Evolutionary conservation across 1,139 yeast species (phyloP), one percentile per base, ranked within the genome.

Genomic region (Suhomyces ambrosiae): DNA sequence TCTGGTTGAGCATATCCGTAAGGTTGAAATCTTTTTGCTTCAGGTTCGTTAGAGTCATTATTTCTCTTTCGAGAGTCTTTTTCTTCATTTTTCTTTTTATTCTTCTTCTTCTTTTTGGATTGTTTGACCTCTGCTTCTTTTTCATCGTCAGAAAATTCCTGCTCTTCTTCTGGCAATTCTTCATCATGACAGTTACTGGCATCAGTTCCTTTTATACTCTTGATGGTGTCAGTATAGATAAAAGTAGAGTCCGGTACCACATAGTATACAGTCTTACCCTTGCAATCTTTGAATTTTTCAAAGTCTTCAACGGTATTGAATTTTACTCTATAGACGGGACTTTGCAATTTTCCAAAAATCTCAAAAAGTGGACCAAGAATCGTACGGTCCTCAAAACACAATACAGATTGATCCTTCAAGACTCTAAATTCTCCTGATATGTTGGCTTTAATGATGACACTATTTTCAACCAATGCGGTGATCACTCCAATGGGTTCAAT

Each of bases 131-230:
- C 76, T 50, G 62, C 53, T 48, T 90, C 97, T 49, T 75, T 75
- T 57, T 90, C 97, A 61, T 92, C 97, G 55, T 92, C 97, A 0
- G 96, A 87, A 50, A 83, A 92, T 53, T 92, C 97, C 57, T 88
- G 96, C 56, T 92, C 97, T 27, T 86, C 95, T 49, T 80, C 87
- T 0, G 96, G 90, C 16, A 90, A 63, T 53, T 92, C 99, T 64
- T 92, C 98, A 60, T 92, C 98, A 56, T 88, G 86, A 56, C 88
- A 82, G 50, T 92, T 92, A 53, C 95, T 85, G 0, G 98, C 98
- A 64, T 92, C 99, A 1, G 92, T 83, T 10, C 97, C 98, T 53
- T 84, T 89, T 15, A 80, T 46, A 17, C 73, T 68, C 49, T 80
- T 85, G 35, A 90, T 74, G 13, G 79, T 65, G 37, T 85, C 86